Percentiles rank a stretch among this genome's conserved stretches.
These are phyloP conservation scores for Catharanthus roseus DNA, from an alignment of 257 asterid genomes.

Conservation along the genomic window DNA sequence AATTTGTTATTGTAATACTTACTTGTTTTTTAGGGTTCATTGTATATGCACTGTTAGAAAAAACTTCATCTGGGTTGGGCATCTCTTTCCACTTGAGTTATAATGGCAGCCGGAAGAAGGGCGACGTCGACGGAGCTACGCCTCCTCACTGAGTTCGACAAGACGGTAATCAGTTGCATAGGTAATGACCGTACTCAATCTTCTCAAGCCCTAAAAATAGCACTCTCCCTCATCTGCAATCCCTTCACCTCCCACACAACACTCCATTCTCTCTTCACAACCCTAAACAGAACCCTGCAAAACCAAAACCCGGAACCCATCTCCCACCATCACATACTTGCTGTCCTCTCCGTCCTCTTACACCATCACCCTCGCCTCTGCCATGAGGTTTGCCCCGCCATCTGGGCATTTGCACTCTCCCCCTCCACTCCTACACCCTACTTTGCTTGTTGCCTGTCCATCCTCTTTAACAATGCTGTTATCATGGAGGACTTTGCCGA, in stretches of 20 bases:
- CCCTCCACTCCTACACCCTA: constrained; percentile 37
- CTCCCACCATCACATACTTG: constrained; percentile 24
- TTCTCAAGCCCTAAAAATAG: constrained; percentile 16
- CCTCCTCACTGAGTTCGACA: constrained; percentile 12
- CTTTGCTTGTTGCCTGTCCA: constrained; percentile 49
- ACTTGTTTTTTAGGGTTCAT: too few species aligned
- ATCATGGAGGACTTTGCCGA: constrained; percentile 3
- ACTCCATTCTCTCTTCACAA: constrained; percentile 37
- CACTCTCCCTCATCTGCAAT: constrained; percentile 56
- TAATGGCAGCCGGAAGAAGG: neutral
- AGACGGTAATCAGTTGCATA: neutral
- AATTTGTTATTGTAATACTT: too few species aligned
- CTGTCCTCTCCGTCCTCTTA: constrained; percentile 46
- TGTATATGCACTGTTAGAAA: too few species aligned
- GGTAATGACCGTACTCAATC: constrained; percentile 12
- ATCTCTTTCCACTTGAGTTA: too few species aligned
- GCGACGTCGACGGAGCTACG: constrained; percentile 13
- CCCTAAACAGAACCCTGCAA: constrained; percentile 41
- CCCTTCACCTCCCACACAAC: constrained; percentile 55
- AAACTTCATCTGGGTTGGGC: too few species aligned
- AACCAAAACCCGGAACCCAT: constrained; percentile 17
- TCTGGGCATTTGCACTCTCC: constrained; percentile 32
- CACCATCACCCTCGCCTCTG: constrained; percentile 40
- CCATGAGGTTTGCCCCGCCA: constrained; percentile 30
- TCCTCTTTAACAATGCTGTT: constrained; percentile 17